Base-by-base conservation (phyloP, 345 rosid genomes). In the Bretschneidera sinensis region DNA sequence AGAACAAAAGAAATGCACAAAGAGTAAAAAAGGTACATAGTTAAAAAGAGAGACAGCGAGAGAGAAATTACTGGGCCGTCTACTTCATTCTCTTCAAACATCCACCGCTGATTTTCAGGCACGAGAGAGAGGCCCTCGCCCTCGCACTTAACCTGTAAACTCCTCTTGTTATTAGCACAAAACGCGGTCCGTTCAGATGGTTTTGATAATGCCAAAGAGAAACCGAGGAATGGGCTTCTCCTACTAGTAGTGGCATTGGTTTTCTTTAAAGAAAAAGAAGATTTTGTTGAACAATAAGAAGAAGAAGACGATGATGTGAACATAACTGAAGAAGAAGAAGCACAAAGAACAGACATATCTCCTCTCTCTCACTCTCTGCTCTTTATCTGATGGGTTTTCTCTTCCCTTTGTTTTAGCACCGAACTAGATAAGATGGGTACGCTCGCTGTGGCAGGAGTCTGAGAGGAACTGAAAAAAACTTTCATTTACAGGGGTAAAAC, bases 21-120 rank as follows among this genome's bases (percentile, higher is more conserved):
- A n/a, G 17, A 18, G 6, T 19, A 5, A 17, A 39, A 14, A 39
- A 22, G 45, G 23, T 54, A 28, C n/a, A n/a, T n/a, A n/a, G n/a
- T n/a, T n/a, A n/a, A n/a, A n/a, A n/a, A n/a, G n/a, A n/a, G n/a
- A 43, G 62, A 35, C 63, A 55, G 48, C 18, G 59, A 55, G 61
- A 65, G 25, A 49, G 9, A 2, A 51, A 17, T 75, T 87, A 87
- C 94, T 15, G 88, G 94, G 59, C 94, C 94, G 34, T 73, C 48
- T 20, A 76, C 74, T 75, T 87, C 88, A 16, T 83, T 71, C 79
- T 80, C 77, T 17, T 86, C 86, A 48, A 87, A 82, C 88, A 82
- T 87, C 94, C 94, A 84, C 1, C 90, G 81, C 60, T 84, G 85
- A 24, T 84, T 82, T n/a, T 69, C 68, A 19, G 90, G 86, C 18